Percentiles rank a stretch among this genome's conserved stretches.
These are phyloP conservation scores for Diplosphaera chodatii DNA, from an alignment of 139 green algal genomes.

Conservation along the genomic window DNA sequence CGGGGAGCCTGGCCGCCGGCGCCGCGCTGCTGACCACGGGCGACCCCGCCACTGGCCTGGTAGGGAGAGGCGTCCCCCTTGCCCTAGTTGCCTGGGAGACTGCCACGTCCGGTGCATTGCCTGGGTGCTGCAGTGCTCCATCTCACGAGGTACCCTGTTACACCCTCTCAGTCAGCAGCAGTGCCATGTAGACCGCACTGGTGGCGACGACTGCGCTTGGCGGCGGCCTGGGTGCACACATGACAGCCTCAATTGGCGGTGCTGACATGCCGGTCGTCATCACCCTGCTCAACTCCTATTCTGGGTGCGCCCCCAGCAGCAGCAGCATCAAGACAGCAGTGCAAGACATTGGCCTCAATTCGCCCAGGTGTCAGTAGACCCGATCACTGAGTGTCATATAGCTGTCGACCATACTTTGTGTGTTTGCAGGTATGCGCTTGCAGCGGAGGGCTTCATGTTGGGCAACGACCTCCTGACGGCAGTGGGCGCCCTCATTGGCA, in stretches of 20 bases:
- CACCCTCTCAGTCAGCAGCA: too few species aligned
- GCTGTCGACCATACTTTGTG: background rate
- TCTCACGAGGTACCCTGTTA: background rate
- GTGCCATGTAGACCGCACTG: slow-evolving; percentile 39
- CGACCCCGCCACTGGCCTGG: slow-evolving; percentile 32
- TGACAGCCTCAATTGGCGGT: slow-evolving; percentile 79
- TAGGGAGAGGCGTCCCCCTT: too few species aligned
- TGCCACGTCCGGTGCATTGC: too few species aligned
- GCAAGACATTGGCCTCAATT: too few species aligned
- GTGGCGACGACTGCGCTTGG: slow-evolving; percentile 48
- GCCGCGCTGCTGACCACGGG: slow-evolving; percentile 42
- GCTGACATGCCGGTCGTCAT: slow-evolving; percentile 91
- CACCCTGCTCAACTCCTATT: slow-evolving; percentile 84
- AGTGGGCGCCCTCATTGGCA: slow-evolving; percentile 83
- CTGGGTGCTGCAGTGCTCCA: too few species aligned
- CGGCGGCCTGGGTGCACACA: slow-evolving; percentile 71
- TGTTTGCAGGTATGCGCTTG: slow-evolving; percentile 66
- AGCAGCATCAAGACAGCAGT: too few species aligned
- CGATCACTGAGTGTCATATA: too few species aligned
- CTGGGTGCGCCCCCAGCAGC: slow-evolving; percentile 4
- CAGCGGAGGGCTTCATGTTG: slow-evolving; percentile 86
- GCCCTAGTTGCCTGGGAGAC: too few species aligned
- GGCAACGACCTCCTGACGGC: slow-evolving; percentile 73
- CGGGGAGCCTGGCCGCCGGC: slow-evolving; percentile 42
- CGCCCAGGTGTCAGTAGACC: too few species aligned